Base-by-base conservation (phyloP, 202 grass and related monocot genomes). In the Setaria italica region DNA sequence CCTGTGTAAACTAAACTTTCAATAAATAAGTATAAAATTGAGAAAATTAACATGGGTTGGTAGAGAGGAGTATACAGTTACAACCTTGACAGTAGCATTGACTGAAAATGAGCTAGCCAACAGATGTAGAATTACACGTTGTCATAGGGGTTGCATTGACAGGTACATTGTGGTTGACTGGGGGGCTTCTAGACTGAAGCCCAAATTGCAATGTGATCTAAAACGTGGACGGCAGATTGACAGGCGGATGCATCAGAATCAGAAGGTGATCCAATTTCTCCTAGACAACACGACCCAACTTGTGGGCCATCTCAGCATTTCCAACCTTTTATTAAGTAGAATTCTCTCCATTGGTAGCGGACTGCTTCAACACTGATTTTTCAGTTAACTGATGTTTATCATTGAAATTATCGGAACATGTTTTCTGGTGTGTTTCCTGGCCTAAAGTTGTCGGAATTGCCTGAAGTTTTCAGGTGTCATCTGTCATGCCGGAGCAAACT, bases 401-500 rank as follows among this genome's bases (percentile, higher is more conserved):
- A 73, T 51, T 46, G 9, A 48, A 48, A 50, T 29, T 72, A 2
- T 35, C 37, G 60, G 37, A 76, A 42, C 74, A 60, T 60, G 39
- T 12, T 29, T 16, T 29, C 37, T 45, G 12, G 56, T 73, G 11
- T 47, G 67, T 39, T 47, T 14, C 7, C 42, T 77, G 43, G 15
- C 54, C 10, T 29, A 12, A 33, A 77, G 16, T 21, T 37, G 19
- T 25, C n/a, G 21, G 33, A 41, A 39, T 39, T 39, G 4, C 19
- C 30, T 60, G 59, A 16, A 35, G 19, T 56, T 79, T 49, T 67
- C 39, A 30, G 15, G 45, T 65, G 42, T 60, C 48, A 80, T 34
- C 4, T 75, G 33, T 68, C 50, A 17, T 43, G 42, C 43, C 74
- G 17, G 50, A 60, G 41, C 63, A 74, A 51, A 70, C 58, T 72